Evolutionary conservation across 305 asterid genomes (phyloP), one percentile per base, ranked within the genome.

Genomic region (Fraxinus greggii): DNA sequence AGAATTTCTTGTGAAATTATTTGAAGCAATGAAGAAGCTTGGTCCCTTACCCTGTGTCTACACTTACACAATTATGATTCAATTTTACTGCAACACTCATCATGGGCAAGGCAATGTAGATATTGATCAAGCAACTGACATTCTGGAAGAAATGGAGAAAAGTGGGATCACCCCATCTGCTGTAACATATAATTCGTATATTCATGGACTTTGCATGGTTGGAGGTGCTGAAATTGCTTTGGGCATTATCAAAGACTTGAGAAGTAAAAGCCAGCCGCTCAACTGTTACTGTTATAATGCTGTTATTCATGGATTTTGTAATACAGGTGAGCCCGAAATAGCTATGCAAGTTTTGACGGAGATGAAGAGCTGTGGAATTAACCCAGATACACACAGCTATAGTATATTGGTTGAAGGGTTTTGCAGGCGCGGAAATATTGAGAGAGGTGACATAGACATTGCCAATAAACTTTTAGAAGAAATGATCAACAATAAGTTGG

Each of bases 31-130:
- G 92, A 90, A 83, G 87, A 82, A 73, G 1, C 82, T 26, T 65
- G 97, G 93, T 54, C 93, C 97, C 5, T 86, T 79, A 73, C 96
- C 97, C 78, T 86, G 78, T 82, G 93, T 89, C 33, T 89, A 82
- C 83, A 85, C 94, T 8, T 91, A 90, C 82, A 87, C 92, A 36
- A 88, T 89, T 83, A 74, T 90, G 87, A 82, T 92, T 84, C 83
- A 84, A 69, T 92, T 83, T 79, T 90, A 86, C 87, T 90, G 93
- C 85, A 76, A 83, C 26, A 83, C 79, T 83, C 73, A 79, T 75
- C 19, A 24, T 72, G 78, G 81, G 26, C 83, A 23, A 28, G 86
- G 36, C 72, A 79, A 75, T 75, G 88, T 65, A 70, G 85, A 90
- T 80, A 67, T 88, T 40, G 89, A 77, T 56, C 75, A 84, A 87